These are phyloP conservation scores for Phytophthora hybrid DNA, from an alignment of 352 stramenopile species.

Conservation along the genomic window DNA sequence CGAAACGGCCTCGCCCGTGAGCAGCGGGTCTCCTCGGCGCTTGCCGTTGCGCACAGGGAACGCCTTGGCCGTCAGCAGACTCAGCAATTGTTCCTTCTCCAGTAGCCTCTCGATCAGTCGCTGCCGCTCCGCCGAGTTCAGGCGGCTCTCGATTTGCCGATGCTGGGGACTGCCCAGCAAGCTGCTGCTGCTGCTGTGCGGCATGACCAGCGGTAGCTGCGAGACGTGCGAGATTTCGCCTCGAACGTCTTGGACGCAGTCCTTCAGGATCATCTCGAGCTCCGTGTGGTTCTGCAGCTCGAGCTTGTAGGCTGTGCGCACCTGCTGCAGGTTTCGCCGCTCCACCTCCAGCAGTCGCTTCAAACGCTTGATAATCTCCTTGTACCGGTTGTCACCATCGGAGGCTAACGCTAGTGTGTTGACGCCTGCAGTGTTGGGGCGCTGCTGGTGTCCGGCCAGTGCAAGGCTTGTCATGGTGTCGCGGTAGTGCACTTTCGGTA, in stretches of 20 bases:
- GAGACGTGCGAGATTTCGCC: constrained; percentile 57
- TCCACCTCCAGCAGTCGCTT: constrained; percentile 92
- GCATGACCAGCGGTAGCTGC: constrained; percentile 28
- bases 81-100: constrained; percentile 84
- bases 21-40: constrained; percentile 42
- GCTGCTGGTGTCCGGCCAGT: constrained; percentile 23
- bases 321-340: constrained; percentile 81
- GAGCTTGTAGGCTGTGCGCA: constrained; percentile 71
- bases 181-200: constrained; percentile 25
- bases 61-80: constrained; percentile 78
- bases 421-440: constrained; percentile 36
- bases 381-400: constrained; percentile 86
- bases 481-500: constrained; percentile 48
- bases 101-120: constrained; percentile 82
- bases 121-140: constrained; percentile 64
- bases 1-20: constrained; percentile 55
- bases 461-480: constrained; percentile 23
- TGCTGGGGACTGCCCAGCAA: constrained; percentile 18
- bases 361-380: constrained; percentile 93
- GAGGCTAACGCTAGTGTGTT: constrained; percentile 17
- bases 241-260: constrained; percentile 87
- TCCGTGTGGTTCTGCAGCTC: constrained; percentile 84
- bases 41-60: constrained; percentile 63
- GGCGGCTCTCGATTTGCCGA: constrained; percentile 28
- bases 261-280: constrained; percentile 82